phyloP scores from a whole-genome alignment of 345 rosid genomes.

The Sonneratia caseolaris region DNA sequence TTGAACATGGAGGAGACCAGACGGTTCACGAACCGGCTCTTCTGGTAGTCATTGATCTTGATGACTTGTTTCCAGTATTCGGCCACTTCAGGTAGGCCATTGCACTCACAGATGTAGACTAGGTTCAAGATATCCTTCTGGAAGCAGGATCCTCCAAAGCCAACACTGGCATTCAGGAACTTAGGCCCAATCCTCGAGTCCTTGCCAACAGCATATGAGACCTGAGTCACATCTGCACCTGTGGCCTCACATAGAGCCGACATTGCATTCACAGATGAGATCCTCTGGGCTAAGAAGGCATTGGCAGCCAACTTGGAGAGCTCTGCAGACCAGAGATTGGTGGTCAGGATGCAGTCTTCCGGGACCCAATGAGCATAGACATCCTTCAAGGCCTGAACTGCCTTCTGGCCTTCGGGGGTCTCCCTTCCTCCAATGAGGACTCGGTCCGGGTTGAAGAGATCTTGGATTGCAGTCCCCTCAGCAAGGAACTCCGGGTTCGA shows the following conservation, averaged over 20 bases:
- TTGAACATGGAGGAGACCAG: constrained; percentile 83
- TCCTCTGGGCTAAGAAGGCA: constrained; percentile 86
- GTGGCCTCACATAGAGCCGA: constrained; percentile 89
- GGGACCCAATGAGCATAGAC: constrained; percentile 87
- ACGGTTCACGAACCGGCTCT: constrained; percentile 77
- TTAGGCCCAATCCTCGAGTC: constrained; percentile 76
- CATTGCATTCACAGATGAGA: constrained; percentile 88
- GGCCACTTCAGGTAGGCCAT: constrained; percentile 84
- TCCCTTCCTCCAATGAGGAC: constrained; percentile 92
- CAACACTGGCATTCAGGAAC: constrained; percentile 82
- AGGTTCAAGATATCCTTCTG: constrained; percentile 84
- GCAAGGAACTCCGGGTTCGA: constrained; percentile 96
- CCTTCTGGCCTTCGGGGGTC: constrained; percentile 72
- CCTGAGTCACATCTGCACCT: constrained; percentile 77
- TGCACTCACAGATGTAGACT: constrained; percentile 89
- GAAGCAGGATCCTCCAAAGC: constrained; percentile 88
- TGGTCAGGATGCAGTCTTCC: constrained; percentile 62
- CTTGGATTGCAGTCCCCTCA: constrained; percentile 79
- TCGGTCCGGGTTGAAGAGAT: constrained; percentile 66
- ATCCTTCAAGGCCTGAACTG: constrained; percentile 64
- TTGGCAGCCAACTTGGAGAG: constrained; percentile 96
- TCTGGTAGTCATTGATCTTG: constrained; percentile 85
- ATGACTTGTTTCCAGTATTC: constrained; percentile 96
- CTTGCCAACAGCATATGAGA: constrained; percentile 66
- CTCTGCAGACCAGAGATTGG: constrained; percentile 95